Percentiles rank a stretch among this genome's conserved stretches.
Conservation (phyloP, 2,329 filamentous ascomycete species). For the Cercospora zeina region DNA sequence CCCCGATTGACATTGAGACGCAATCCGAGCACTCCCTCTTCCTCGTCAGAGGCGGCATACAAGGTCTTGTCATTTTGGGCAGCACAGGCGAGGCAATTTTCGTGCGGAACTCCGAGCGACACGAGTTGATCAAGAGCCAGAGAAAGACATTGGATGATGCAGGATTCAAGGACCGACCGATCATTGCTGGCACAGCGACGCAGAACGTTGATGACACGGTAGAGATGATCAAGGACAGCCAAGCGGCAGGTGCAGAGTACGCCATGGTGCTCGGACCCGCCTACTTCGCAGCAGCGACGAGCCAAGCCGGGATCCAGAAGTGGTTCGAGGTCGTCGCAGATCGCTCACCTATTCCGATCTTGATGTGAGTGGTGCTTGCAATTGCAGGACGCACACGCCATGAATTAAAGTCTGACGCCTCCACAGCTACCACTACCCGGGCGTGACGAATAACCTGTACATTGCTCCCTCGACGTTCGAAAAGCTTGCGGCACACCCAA, state of each 20-base stretch:
- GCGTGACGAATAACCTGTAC: constrained; percentile 65
- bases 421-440: constrained; percentile 63
- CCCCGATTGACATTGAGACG: constrained; percentile 59
- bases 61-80: constrained; percentile 63
- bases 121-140: constrained; percentile 56
- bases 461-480: constrained; percentile 60
- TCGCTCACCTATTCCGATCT: constrained; percentile 58
- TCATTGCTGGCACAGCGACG: constrained; percentile 63
- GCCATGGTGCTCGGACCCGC: constrained; percentile 64
- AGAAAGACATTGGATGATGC: constrained; percentile 57
- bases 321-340: constrained; percentile 66
- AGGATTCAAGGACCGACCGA: constrained; percentile 59
- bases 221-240: constrained; percentile 57
- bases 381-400: neutral
- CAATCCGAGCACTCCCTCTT: constrained; percentile 61
- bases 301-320: constrained; percentile 59
- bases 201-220: constrained; percentile 64
- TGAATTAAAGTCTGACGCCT: constrained; percentile 10
- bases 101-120: constrained; percentile 59
- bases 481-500: constrained; percentile 61
- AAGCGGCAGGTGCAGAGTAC: constrained; percentile 60
- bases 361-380: constrained; percentile 52
- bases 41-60: constrained; percentile 61
- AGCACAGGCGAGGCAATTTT: constrained; percentile 66
- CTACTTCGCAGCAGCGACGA: constrained; percentile 62